Base-by-base conservation (phyloP, 768 basidiomycete genomes). In the Leucosporidium yakuticum region DNA sequence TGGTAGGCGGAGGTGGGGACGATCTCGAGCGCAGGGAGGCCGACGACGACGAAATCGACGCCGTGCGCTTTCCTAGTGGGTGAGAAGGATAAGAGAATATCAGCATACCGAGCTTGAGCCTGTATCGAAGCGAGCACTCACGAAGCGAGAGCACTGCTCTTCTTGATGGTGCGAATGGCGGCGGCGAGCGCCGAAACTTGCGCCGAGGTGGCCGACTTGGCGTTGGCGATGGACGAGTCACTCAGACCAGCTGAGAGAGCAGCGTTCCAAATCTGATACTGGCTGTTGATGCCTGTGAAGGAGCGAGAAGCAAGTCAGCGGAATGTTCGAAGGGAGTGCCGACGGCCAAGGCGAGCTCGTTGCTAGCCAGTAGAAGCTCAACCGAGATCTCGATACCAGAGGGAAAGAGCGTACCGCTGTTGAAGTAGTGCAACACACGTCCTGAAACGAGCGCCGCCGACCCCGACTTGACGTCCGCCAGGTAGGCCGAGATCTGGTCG, bases 11-110 rank as follows among this genome's bases (percentile, higher is more conserved):
- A 47, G 7, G 59, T 58, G 14, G 70, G 70, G 21, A 72, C 67
- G 53, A 72, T 31, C 36, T 72, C 70, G 27, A 72, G 54, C 9
- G 62, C 53, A 5, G 70, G 70, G 36, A 72, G 65, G 20, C 70
- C 70, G 49, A 66, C 70, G 48, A 72, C 9, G 47, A 72, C 53
- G 49, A 15, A 72, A 49, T 72, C 70, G 27, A 20, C 21, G 19
- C 56, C 66, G 54, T 56, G 29, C 47, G 60, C 14, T 27, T 59
- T 54, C 29, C 57, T 27, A 21, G 1, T 2, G 6, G 15, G 44
- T 25, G 44, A 6, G 20, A 19, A 19, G 9, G 17, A 19, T 11
- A 25, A 34, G 23, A 34, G 14, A 44, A 15, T 36, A 11, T 14
- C 57, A 11, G 34, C 57, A 23, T 39, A n/a, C n/a, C n/a, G n/a